Percentiles rank a stretch among this genome's conserved stretches.
These are phyloP conservation scores for Kwoniella botswanensis DNA, from an alignment of 768 basidiomycete species.

Conservation along the genomic window DNA sequence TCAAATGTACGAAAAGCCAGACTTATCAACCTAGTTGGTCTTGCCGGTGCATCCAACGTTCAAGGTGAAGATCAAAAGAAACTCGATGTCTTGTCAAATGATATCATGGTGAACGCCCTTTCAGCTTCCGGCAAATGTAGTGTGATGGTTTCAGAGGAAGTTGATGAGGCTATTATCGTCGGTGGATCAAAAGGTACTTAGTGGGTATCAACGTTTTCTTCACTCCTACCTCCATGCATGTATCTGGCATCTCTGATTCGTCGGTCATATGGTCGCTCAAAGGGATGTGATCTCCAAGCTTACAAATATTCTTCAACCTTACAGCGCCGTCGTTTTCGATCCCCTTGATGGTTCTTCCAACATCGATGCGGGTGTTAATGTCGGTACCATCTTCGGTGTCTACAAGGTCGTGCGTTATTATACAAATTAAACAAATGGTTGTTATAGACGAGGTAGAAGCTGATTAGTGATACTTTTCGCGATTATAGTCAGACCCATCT, in stretches of 20 bases:
- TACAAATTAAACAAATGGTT: too few species aligned
- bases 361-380: constrained; percentile 98
- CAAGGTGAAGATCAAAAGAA: constrained; percentile 99
- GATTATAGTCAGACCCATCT: constrained; percentile 59
- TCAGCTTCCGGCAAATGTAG: constrained; percentile 95
- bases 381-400: constrained; percentile 86
- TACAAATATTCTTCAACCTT: not conserved
- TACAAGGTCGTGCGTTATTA: constrained; percentile 76
- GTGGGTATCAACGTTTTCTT: constrained; percentile 30
- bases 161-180: constrained; percentile 47
- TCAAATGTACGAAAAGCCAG: constrained; percentile 97
- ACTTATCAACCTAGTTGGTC: constrained; percentile 96
- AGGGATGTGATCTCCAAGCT: too few species aligned
- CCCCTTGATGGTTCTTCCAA: constrained; percentile 95
- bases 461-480: not conserved
- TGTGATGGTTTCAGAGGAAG: constrained; percentile 95
- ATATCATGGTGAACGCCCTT: constrained; percentile 98
- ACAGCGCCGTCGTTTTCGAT: constrained; percentile 98
- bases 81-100: constrained; percentile 94
- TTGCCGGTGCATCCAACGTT: constrained; percentile 94
- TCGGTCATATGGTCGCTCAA: not conserved
- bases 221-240: not conserved
- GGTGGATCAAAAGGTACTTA: constrained; percentile 47
- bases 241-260: not conserved
- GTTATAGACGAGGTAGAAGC: not conserved